Evolutionary conservation across 306 rosid genomes (phyloP), one percentile per base, ranked within the genome.

Genomic region (Oemleria cerasiformis): DNA sequence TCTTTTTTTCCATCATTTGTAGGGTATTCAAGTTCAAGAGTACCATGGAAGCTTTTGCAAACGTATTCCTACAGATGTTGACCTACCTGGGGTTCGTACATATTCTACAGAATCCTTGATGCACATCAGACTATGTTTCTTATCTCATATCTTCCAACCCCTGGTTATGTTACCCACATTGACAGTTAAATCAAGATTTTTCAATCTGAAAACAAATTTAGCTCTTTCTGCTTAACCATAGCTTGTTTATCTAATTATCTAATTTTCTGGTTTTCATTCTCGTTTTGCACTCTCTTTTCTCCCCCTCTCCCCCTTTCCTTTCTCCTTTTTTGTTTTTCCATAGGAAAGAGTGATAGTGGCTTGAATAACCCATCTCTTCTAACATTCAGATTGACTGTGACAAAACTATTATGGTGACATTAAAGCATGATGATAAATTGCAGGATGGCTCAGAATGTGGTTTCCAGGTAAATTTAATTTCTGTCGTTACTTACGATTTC

Each of bases 11-110:
- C 73, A 36, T 69, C 11, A 77, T 80, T 25, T 50, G 57, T 84
- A 94, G 96, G 99, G 99, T 60, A 91, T 91, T 74, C 95, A 94
- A 91, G 97, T 94, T 77, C 96, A 94, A 75, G 96, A 91, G 65
- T 94, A 94, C 85, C 74, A 69, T 79, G 97, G 97, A 47, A 94
- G 89, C 85, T 94, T 91, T 68, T 94, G 99, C 82, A 94, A 83
- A 82, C 96, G 95, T 72, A 89, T 89, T 73, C 96, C 99, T 41
- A 94, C 97, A 44, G 99, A 94, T 80, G 92, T 94, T 13, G 99
- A 94, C 84, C 77, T 91, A 70, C 91, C 96, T 36, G 99, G 96
- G 96, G 99, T 94, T 47, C 44, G 95, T 86, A 77, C 77, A 77
- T n/a, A 70, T 65, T 74, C 73, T 77, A 59, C 73, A 85, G 58